Evolutionary conservation across 2,329 filamentous ascomycete genomes (phyloP).

Genomic region (Didymella pomorum): DNA sequence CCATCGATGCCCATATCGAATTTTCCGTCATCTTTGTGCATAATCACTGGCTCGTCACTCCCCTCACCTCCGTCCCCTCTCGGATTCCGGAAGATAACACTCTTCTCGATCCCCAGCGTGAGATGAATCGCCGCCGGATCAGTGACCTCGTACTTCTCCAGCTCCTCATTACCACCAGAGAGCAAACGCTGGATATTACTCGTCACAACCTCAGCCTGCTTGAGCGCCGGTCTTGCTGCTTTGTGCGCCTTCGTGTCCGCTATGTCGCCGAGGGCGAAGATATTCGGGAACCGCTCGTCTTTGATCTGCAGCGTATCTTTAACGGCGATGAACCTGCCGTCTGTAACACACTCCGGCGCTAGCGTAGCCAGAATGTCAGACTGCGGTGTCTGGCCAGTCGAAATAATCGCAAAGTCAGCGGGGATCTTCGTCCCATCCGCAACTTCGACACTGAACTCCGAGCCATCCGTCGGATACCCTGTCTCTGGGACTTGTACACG

Average conservation of each 20-base stretch:
- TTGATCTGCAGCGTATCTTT: conserved; percentile 65
- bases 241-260: conserved; percentile 47
- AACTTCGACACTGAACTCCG: conserved; percentile 8
- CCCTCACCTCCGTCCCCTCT: conserved; percentile 7
- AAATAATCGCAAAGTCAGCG: conserved; percentile 57
- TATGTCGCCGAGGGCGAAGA: conserved; percentile 72
- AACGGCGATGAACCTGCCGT: conserved; percentile 60
- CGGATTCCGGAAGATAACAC: conserved; percentile 21
- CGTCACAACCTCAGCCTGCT: conserved; percentile 12
- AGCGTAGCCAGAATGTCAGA: conserved; percentile 59
- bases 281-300: conserved; percentile 57
- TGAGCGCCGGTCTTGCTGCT: conserved; percentile 8
- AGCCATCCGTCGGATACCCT: conserved; percentile 8
- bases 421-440: conserved; percentile 1
- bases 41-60: conserved; percentile 11
- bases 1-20: conserved; percentile 24
- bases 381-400: conserved; percentile 67
- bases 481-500: background rate
- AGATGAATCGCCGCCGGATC: conserved; percentile 23
- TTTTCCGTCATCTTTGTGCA: conserved; percentile 20
- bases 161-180: too few species aligned
- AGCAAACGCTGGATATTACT: conserved; percentile 8
- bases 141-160: conserved; percentile 9
- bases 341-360: conserved; percentile 56
- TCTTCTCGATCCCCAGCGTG: conserved; percentile 18